Evolutionary conservation across 2,329 filamentous ascomycete genomes (phyloP), one percentile per base, ranked within the genome.

Genomic region (Hymenotorrendiella dingleyae): DNA sequence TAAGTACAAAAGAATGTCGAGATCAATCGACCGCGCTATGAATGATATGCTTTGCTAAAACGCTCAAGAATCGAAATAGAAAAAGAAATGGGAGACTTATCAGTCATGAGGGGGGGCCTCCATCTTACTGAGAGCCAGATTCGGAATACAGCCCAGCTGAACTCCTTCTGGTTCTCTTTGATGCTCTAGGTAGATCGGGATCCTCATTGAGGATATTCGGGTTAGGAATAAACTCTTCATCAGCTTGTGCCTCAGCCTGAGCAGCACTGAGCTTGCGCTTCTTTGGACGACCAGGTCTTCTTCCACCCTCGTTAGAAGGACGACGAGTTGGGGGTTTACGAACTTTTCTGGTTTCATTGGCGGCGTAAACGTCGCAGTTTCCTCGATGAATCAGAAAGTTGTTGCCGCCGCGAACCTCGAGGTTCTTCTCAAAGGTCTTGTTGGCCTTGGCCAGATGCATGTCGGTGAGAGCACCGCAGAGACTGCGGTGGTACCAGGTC

Each of bases 371-470:
- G n/a, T 60, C 53, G n/a, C 61, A 50, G 22, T 62, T 49, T 8
- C 55, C 55, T 16, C 46, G 26, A 36, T 61, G 58, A 8, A 47
- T 39, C 32, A 54, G 55, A 11, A 62, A 51, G 22, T 47, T 50
- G 34, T 60, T 61, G 4, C 53, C 54, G n/a, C 43, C 52, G 16
- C 55, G 32, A 14, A 43, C 37, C 16, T 44, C 43, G 14, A 56
- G 49, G 14, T 49, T 38, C 6, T 10, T 27, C n/a, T 50, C 43
- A 9, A 52, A 22, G 16, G 36, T 40, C 3, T 27, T 40, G 5
- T 48, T 39, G 20, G 60, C 50, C 14, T 37, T 36, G 2, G 32
- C 16, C 9, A 62, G 30, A 42, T 60, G 53, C 29, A 54, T 48
- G 9, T 33, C 37, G 8, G 55, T 59, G 6, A 62, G 45, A 11